Base-by-base conservation (phyloP, 2,329 filamentous ascomycete species). In the Stagonosporopsis tanaceti region DNA sequence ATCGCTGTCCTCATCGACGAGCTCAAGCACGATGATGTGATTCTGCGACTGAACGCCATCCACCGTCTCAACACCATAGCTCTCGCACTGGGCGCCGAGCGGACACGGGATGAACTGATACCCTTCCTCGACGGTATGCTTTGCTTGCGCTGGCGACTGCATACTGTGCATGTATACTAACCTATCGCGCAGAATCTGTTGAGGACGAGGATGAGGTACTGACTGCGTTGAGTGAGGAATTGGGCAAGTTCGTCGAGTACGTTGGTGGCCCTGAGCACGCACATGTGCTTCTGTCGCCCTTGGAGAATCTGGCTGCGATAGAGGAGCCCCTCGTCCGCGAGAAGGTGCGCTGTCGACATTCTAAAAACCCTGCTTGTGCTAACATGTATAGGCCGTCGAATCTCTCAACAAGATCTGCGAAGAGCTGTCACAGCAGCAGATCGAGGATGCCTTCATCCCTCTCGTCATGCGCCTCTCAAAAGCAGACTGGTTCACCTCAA, bases 1-100 rank as follows among this genome's bases (percentile, higher is more conserved):
- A 99, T 99, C 84, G 95, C 96, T 76, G 95, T 99, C 70, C 89
- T 99, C 81, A 99, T 99, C 81, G 95, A 99, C 80, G 95, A 99
- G 87, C 86, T 99, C 76, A 99, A 99, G 94, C 95, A 99, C 80
- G 95, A 99, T 78, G 96, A 99, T 85, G 95, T 99, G 70, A 87
- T 98, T 66, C 89, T 99, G 77, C 92, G 95, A 78, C 87, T 99
- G 80, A 99, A 99, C 81, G 95, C 95, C 75, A 99, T 99, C 78
- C 94, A 96, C 82, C 91, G 95, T 75, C 89, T 99, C 64, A 97
- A 95, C 57, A 99, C 95, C 64, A 99, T 99, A 82, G 95, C 96
- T 74, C 89, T 99, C 68, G 95, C 95, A 71, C 84, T 99, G 66
- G 95, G 95, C 74, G 88, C 95, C 63, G 95, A 99, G 83, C 90